phyloP scores from a whole-genome alignment of 2,329 filamentous ascomycete species.

The Decorospora gaudefroyi region DNA sequence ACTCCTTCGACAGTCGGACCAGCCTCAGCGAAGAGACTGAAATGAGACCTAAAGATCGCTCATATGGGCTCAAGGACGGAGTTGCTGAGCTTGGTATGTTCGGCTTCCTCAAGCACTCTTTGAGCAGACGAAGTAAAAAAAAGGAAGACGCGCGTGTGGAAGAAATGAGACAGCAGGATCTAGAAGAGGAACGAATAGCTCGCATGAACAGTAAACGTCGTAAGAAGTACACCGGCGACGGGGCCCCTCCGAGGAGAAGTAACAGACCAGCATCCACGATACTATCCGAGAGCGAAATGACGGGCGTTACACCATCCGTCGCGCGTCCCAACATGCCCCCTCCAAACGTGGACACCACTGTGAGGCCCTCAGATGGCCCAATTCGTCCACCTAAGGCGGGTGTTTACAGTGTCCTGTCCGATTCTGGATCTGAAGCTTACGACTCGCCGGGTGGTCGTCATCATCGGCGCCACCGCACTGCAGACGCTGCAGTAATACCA shows the following conservation, averaged over 20 bases:
- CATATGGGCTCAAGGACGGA: slow-evolving; percentile 51
- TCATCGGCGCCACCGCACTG: slow-evolving; percentile 40
- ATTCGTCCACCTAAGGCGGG: slow-evolving; percentile 45
- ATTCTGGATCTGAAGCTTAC: slow-evolving; percentile 50
- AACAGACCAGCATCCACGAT: slow-evolving; percentile 47
- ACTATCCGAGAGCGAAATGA: slow-evolving; percentile 51
- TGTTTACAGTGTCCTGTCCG: slow-evolving; percentile 45
- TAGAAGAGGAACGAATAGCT: slow-evolving; percentile 58
- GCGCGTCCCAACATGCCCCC: slow-evolving; percentile 45
- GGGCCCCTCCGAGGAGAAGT: slow-evolving; percentile 45
- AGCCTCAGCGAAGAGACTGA: slow-evolving; percentile 43
- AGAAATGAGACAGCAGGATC: slow-evolving; percentile 55
- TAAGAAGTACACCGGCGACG: slow-evolving; percentile 70
- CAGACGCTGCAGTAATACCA: slow-evolving; percentile 30
- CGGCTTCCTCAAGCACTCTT: slow-evolving; percentile 51
- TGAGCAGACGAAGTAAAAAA: slow-evolving; percentile 59
- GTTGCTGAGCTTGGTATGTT: slow-evolving; percentile 54
- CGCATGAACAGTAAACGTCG: slow-evolving; percentile 61
- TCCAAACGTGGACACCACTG: slow-evolving; percentile 34
- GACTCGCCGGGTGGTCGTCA: slow-evolving; percentile 44
- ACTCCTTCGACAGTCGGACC: slow-evolving; percentile 50
- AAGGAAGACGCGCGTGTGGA: slow-evolving; percentile 65
- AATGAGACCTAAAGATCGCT: slow-evolving; percentile 27
- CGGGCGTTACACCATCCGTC: slow-evolving; percentile 52
- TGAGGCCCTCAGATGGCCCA: slow-evolving; percentile 37